These are phyloP conservation scores for Clitopilus hobsonii DNA, from an alignment of 768 basidiomycete genomes.

Conservation along the genomic window DNA sequence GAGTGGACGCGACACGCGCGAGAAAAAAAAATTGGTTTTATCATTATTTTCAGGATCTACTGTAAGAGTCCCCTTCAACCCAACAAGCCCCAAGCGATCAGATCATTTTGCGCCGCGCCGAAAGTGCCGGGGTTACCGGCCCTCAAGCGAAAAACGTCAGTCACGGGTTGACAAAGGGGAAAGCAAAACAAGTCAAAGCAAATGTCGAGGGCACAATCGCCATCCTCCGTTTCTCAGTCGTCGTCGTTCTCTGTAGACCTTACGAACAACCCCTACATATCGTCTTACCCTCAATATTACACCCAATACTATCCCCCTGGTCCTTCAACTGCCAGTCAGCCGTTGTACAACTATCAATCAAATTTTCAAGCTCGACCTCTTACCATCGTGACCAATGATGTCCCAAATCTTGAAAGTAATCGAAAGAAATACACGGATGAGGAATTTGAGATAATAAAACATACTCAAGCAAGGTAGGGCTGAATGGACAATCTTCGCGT, in stretches of 20 bases:
- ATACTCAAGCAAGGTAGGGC: constrained; percentile 46
- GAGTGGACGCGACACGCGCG: too few relatives aligned
- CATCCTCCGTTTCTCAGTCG: neutral
- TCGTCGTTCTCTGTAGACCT: neutral
- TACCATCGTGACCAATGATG: neutral
- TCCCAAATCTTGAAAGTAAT: neutral
- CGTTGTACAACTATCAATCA: neutral
- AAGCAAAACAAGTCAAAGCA: neutral
- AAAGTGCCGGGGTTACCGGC: neutral
- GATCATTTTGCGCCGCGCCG: neutral
- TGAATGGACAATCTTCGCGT: constrained; percentile 10
- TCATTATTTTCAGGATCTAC: too few relatives aligned
- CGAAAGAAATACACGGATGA: constrained; percentile 40
- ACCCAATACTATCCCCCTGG: neutral
- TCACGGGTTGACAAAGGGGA: neutral
- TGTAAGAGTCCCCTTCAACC: too few relatives aligned
- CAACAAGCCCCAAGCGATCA: too few relatives aligned
- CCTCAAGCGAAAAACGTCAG: neutral
- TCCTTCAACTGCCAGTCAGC: neutral
- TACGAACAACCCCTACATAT: neutral
- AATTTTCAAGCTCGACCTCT: neutral
- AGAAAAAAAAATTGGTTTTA: too few relatives aligned
- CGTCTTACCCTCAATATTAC: neutral
- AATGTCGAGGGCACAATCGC: neutral
- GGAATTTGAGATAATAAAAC: constrained; percentile 42